Evolutionary conservation across 2,329 filamentous ascomycete species (phyloP), one percentile per base, ranked within the genome.

Genomic region (Cyphellophora attinorum): DNA sequence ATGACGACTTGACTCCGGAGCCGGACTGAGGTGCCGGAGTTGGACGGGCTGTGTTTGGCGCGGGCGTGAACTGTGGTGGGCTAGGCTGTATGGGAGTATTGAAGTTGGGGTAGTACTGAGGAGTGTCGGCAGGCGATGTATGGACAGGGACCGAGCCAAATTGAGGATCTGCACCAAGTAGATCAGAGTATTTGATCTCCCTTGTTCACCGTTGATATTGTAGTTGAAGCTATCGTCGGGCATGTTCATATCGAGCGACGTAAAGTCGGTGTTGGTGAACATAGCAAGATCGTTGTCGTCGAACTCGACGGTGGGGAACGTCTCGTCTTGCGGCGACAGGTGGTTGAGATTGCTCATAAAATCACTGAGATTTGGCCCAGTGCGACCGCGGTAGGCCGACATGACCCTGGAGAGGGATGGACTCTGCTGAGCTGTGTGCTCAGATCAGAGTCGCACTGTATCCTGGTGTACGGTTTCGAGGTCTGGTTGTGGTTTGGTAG

Each of bases 331-430:
- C 41, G 80, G 67, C 41, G 77, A 67, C 37, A 80, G 66, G 29
- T 72, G 74, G 66, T 94, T 94, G 51, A 95, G 70, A 49, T 88
- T 81, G 52, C 84, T 81, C 47, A 95, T 72, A 65, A 91, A 93
- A 54, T 86, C 81, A 54, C 85, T 86, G 62, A 94, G 83, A 59
- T 93, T 93, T 53, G 84, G 81, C 50, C 46, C 82, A 55, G 81
- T 78, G 43, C 85, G 81, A 54, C 79, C 80, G 60, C 72, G 78
- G 71, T 77, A 86, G 56, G 68, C 72, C 57, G 83, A 76, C 81
- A 86, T 86, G 19, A 27, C 42, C 33, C 19, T 31, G 21, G 21
- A 8, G 21, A 8, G n/a, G 21, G 21, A 25, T n/a, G 21, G 21
- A 25, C 21, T n/a, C 21, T 25, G 21, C 21, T 25, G 21, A 25